phyloP scores from a whole-genome alignment of 768 basidiomycete species.

The Boletus reticulatus region DNA sequence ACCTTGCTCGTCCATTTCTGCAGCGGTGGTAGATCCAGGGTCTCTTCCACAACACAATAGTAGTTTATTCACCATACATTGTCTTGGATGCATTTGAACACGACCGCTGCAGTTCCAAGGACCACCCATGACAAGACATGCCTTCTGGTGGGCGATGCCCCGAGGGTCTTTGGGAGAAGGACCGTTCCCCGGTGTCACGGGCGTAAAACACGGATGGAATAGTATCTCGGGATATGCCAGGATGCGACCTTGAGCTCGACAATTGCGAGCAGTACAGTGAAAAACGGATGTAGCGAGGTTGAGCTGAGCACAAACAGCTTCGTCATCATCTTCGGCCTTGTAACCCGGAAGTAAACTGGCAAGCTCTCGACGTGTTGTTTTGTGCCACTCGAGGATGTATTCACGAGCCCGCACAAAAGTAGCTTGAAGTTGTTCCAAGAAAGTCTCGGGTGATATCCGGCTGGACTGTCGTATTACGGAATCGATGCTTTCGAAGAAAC shows the following conservation, averaged over 20 bases:
- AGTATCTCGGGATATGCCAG: conserved; percentile 27
- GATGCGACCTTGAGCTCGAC: conserved; percentile 12
- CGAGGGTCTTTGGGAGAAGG: conserved; percentile 18
- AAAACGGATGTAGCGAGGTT: conserved; percentile 31
- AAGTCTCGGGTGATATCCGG: conserved; percentile 2
- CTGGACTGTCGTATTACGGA: conserved; percentile 24
- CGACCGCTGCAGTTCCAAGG: conserved; percentile 22
- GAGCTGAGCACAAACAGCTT: conserved; percentile 18
- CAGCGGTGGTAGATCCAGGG: conserved; percentile 18
- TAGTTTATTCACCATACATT: conserved; percentile 11
- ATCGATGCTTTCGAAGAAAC: conserved; percentile 21
- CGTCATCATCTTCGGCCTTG: conserved; percentile 15
- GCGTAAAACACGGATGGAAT: conserved; percentile 28
- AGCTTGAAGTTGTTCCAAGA: conserved; percentile 15
- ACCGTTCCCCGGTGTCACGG: conserved; percentile 1
- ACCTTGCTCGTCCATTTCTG: conserved; percentile 27
- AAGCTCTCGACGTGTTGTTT: conserved; percentile 22
- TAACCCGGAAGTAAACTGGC: conserved; percentile 26
- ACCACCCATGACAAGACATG: conserved; percentile 22
- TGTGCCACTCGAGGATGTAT: conserved; percentile 28
- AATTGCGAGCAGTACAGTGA: conserved; percentile 15
- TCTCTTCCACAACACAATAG: conserved; percentile 22
- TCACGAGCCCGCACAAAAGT: conserved; percentile 16
- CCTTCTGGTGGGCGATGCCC: conserved; percentile 21
- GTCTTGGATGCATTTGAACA: conserved; percentile 21